A percentile compares a stretch with the other conserved stretches of the same genome.
Evolutionary conservation across 768 basidiomycete genomes (phyloP).

Genomic region (Baorangia bicolor): DNA sequence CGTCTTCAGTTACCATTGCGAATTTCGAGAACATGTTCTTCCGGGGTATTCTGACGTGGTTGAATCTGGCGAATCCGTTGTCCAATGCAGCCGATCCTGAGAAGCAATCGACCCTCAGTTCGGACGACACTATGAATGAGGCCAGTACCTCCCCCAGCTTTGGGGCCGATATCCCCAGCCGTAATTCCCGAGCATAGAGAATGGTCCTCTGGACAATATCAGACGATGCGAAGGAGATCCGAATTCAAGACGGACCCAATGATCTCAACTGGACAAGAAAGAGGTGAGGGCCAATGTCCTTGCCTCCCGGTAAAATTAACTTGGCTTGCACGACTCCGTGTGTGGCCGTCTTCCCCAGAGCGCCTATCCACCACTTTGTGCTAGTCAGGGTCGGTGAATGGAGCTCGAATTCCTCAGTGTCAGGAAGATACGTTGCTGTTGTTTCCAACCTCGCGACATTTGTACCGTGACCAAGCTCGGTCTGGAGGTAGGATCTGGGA

Average conservation of each 20-base stretch:
- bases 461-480: slow-evolving; percentile 77
- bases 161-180: slow-evolving; percentile 64
- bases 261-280: slow-evolving; percentile 73
- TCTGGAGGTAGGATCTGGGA: slow-evolving; percentile 67
- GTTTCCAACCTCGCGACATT: slow-evolving; percentile 71
- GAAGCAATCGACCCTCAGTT: neutral
- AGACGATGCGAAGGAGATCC: neutral
- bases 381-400: slow-evolving; percentile 74
- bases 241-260: slow-evolving; percentile 40
- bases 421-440: slow-evolving; percentile 71
- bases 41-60: slow-evolving; percentile 64
- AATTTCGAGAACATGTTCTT: slow-evolving; percentile 76
- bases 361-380: slow-evolving; percentile 84
- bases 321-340: slow-evolving; percentile 78
- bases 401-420: slow-evolving; percentile 67
- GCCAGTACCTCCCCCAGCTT: slow-evolving; percentile 33
- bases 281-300: slow-evolving; percentile 68
- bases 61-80: slow-evolving; percentile 68
- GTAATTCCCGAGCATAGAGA: slow-evolving; percentile 56
- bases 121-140: neutral
- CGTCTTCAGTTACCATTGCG: slow-evolving; percentile 64
- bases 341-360: slow-evolving; percentile 66
- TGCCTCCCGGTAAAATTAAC: slow-evolving; percentile 59
- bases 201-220: slow-evolving; percentile 50
- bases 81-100: slow-evolving; percentile 55